A percentile compares a stretch with the other conserved stretches of the same genome.
phyloP scores from a whole-genome alignment of 805 yeast species.

The Suhomyces emberorum region DNA sequence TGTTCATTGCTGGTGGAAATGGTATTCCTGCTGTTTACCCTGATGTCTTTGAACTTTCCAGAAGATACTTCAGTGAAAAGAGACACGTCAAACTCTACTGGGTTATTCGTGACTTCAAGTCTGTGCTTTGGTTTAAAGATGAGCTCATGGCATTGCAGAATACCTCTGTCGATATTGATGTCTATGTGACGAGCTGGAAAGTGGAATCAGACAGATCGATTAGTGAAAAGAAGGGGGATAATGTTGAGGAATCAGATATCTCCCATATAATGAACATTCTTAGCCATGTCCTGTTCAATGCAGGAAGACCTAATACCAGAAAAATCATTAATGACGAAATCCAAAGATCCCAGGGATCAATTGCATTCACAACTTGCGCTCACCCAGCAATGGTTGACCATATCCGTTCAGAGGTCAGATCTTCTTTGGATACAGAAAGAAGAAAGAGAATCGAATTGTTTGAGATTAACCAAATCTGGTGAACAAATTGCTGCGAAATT shows the following conservation, averaged over 20 bases:
- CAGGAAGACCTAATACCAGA: slow-evolving; percentile 21
- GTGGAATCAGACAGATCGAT: slow-evolving; percentile 3
- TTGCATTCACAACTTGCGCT: slow-evolving; percentile 28
- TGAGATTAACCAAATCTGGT: slow-evolving; percentile 5
- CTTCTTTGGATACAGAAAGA: slow-evolving; percentile 15
- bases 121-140: slow-evolving; percentile 48
- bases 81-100: slow-evolving; percentile 52
- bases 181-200: slow-evolving; percentile 25
- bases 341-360: slow-evolving; percentile 23
- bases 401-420: slow-evolving; percentile 21
- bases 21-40: slow-evolving; percentile 59
- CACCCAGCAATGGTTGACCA: slow-evolving; percentile 32
- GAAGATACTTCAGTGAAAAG: slow-evolving; percentile 1
- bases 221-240: neutral
- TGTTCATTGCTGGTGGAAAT: slow-evolving; percentile 62
- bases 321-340: slow-evolving; percentile 14
- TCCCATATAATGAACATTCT: neutral
- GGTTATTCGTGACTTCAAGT: slow-evolving; percentile 54
- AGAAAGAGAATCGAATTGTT: slow-evolving; percentile 6
- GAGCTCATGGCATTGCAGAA: slow-evolving; percentile 34
- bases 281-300: slow-evolving; percentile 33
- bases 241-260: neutral
- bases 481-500: too few relatives aligned
- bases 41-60: slow-evolving; percentile 29
- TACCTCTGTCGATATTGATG: slow-evolving; percentile 24